A percentile compares a stretch with the other conserved stretches of the same genome.
Conservation (phyloP, 768 basidiomycete species). For the Naganishia antarctica region DNA sequence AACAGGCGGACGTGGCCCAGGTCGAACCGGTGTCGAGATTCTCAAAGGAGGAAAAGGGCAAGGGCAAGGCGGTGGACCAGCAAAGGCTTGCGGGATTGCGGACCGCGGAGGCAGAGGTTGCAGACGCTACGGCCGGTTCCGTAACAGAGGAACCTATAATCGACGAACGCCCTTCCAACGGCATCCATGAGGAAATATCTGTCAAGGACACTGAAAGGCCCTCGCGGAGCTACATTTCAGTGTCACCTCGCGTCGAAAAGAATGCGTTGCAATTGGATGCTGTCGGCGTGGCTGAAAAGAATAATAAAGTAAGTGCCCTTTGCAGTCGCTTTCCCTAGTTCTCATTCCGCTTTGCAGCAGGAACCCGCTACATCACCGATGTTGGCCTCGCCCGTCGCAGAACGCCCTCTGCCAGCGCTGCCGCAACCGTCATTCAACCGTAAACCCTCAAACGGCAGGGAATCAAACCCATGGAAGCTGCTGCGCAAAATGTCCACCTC, state of each 20-base stretch:
- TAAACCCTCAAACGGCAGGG: constrained; percentile 4
- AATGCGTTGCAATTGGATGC: background rate
- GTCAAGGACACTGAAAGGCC: background rate
- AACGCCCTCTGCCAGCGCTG: background rate
- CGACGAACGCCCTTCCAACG: background rate
- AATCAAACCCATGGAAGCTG: constrained; percentile 24
- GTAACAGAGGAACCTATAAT: background rate
- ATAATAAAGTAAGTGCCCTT: background rate
- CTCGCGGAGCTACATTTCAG: background rate
- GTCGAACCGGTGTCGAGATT: constrained; percentile 11
- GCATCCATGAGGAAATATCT: background rate
- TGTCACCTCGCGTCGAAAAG: background rate
- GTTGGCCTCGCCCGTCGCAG: constrained; percentile 6
- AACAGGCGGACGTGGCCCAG: background rate
- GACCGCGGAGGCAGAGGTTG: background rate
- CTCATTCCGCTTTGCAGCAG: background rate
- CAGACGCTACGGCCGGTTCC: too few relatives aligned
- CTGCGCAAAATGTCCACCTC: constrained; percentile 17
- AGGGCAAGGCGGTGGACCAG: constrained; percentile 3
- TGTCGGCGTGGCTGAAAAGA: background rate
- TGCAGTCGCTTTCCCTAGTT: background rate
- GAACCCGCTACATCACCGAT: background rate
- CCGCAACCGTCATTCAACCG: constrained; percentile 18
- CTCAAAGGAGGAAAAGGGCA: constrained; percentile 26
- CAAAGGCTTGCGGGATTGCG: background rate